Base-by-base conservation (phyloP, 2,329 filamentous ascomycete species). In the Colletotrichum cordylinicola region DNA sequence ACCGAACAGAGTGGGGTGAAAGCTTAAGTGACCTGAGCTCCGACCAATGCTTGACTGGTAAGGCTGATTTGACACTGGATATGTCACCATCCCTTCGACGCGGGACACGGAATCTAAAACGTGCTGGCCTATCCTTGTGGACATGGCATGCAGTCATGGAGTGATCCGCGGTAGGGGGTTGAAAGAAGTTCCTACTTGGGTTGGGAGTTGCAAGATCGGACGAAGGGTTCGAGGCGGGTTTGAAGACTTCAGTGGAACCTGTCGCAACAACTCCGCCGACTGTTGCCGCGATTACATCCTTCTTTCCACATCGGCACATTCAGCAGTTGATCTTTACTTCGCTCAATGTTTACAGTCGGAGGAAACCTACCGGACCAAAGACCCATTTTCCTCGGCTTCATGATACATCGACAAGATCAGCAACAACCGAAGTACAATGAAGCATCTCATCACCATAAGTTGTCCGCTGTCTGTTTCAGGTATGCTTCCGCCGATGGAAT, bases 21-120 rank as follows among this genome's bases (percentile, higher is more conserved):
- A 61, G 62, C n/a, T 37, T 67, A 61, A 68, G 35, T 61, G 64
- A 37, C 37, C 52, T 67, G 70, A 68, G 48, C 52, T 15, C 8
- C 16, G 16, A 18, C n/a, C 27, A 33, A 52, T 12, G n/a, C n/a
- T 16, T 48, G n/a, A 61, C 27, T 27, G n/a, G 52, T 68, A 61
- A 72, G 64, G 64, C 70, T 72, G 52, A 61, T 37, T 68, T 33
- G 48, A 29, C 18, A 62, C 33, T 27, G 60, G 18, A 48, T 16
- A 31, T 37, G 15, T 21, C 62, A 43, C 33, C 24, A 29, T 31
- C 24, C 24, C 62, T 66, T 52, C 24, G 6, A 21, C 24, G 33
- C 29, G 18, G 16, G 33, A n/a, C 60, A 62, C 18, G 60, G 16
- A 10, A 18, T 33, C 43, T 27, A 66, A 66, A 39, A 39, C 31